Conservation (phyloP, 345 rosid genomes). For the Rhodomyrtus tomentosa region DNA sequence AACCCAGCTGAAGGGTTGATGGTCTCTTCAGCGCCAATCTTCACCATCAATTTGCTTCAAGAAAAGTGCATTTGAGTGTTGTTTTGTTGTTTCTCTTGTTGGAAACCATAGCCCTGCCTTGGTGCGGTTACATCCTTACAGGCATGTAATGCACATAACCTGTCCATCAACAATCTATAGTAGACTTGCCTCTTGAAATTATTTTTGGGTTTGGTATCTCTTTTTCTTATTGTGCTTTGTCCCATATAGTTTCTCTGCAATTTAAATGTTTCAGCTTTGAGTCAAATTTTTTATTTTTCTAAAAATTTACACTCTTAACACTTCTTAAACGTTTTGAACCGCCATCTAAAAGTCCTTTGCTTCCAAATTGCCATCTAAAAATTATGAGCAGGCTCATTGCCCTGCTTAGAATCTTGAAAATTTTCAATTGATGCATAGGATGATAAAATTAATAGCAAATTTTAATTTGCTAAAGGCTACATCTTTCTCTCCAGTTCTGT, state of each 20-base stretch:
- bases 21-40: background rate
- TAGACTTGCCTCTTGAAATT: background rate
- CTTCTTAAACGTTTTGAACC: background rate
- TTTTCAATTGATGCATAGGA: background rate
- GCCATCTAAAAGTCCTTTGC: background rate
- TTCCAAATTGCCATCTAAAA: background rate
- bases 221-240: background rate
- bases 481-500: background rate
- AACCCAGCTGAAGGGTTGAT: conserved; percentile 21
- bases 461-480: background rate
- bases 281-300: background rate
- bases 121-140: background rate
- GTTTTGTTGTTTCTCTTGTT: background rate
- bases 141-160: background rate
- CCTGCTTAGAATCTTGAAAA: background rate
- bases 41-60: background rate
- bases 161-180: background rate
- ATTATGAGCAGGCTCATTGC: background rate
- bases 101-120: background rate
- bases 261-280: background rate
- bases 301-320: background rate
- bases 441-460: background rate
- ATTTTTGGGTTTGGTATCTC: background rate
- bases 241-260: background rate
- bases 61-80: background rate